These are phyloP conservation scores for Phytophthora pseudosyringae DNA, from an alignment of 352 stramenopile species.

Conservation along the genomic window DNA sequence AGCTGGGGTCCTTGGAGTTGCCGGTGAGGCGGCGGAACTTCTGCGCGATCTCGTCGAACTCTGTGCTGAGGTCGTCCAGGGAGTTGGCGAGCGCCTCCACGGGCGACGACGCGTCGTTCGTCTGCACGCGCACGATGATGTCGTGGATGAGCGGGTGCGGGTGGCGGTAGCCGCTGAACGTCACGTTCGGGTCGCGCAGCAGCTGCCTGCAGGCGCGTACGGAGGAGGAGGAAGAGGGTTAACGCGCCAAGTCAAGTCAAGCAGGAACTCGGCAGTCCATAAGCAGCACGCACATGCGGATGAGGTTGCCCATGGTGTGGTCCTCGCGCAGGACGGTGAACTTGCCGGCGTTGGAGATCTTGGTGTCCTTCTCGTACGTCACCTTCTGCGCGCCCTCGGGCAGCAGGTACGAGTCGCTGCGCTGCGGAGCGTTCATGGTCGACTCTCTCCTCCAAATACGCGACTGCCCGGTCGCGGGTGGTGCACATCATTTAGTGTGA, in stretches of 20 bases:
- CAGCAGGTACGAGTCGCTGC: conserved; percentile 87
- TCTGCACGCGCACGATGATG: conserved; percentile 95
- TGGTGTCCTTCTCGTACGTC: conserved; percentile 96
- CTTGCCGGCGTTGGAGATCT: conserved; percentile 97
- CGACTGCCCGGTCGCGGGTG: conserved; percentile 8
- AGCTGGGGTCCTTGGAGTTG: conserved; percentile 86
- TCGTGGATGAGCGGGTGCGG: conserved; percentile 97
- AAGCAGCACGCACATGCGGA: conserved; percentile 92
- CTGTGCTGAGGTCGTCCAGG: conserved; percentile 85
- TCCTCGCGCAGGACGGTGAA: conserved; percentile 99
- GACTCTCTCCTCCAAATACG: conserved; percentile 12
- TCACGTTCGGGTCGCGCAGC: conserved; percentile 87
- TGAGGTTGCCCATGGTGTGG: conserved; percentile 98
- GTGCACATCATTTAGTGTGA: neutral
- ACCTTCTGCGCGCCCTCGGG: conserved; percentile 91
- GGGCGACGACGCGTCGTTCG: conserved; percentile 83
- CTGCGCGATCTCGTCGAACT: conserved; percentile 88
- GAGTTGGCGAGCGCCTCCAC: conserved; percentile 84
- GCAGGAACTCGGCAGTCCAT: neutral
- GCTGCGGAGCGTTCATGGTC: conserved; percentile 83
- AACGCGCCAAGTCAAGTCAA: neutral
- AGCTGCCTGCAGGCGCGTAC: conserved; percentile 69
- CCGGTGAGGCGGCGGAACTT: conserved; percentile 84
- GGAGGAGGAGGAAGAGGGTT: conserved; percentile 1
- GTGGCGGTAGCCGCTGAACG: conserved; percentile 96